These are phyloP conservation scores for Mrakiaceae sp. DNA, from an alignment of 1,284 basidiomycete species.

Conservation along the genomic window DNA sequence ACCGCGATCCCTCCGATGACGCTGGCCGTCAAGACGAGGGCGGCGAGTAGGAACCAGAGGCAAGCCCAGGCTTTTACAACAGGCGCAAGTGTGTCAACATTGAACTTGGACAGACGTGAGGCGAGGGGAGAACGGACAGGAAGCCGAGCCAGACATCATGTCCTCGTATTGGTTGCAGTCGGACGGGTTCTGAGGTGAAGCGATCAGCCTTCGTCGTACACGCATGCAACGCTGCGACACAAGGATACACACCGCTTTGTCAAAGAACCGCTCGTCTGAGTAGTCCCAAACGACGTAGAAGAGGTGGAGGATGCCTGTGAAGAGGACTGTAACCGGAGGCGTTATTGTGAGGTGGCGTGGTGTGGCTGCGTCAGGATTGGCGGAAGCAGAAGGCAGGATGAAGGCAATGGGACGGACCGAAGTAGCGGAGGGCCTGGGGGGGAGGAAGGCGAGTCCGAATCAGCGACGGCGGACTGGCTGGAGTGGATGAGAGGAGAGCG, in stretches of 20 bases:
- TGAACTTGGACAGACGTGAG: not conserved
- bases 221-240: too few relatives aligned
- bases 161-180: constrained; percentile 34
- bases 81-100: not conserved
- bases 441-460: constrained; percentile 5
- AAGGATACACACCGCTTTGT: constrained; percentile 21
- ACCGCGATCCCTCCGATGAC: constrained; percentile 33
- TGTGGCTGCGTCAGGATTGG: too few relatives aligned
- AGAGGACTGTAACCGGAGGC: not conserved
- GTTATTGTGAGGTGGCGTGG: too few relatives aligned
- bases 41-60: constrained; percentile 29
- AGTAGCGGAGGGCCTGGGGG: constrained; percentile 31
- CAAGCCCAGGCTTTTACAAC: constrained; percentile 27
- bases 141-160: constrained; percentile 30
- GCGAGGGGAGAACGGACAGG: constrained; percentile 20
- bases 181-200: constrained; percentile 23
- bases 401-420: constrained; percentile 13
- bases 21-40: constrained; percentile 29
- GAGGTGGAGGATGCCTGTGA: constrained; percentile 30
- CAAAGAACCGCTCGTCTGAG: constrained; percentile 33
- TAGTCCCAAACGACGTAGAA: constrained; percentile 37
- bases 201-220: too few relatives aligned
- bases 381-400: too few relatives aligned
- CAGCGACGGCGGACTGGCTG: constrained; percentile 13
- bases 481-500: not conserved